A percentile compares a stretch with the other conserved stretches of the same genome.
phyloP scores from a whole-genome alignment of 331 rosid genomes.

The Spiraea crenata region DNA sequence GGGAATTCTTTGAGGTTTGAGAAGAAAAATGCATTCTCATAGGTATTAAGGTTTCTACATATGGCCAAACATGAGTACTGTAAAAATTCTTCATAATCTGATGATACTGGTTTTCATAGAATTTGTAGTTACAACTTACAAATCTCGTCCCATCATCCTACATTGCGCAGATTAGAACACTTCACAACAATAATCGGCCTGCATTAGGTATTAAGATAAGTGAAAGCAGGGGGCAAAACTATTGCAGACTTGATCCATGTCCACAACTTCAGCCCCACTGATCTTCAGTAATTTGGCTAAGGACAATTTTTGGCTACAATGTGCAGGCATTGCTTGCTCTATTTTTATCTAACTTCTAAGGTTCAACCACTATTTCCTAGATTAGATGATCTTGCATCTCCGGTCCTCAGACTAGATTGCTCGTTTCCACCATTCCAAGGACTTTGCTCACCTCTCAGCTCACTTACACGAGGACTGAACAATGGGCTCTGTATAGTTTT shows the following conservation, averaged over 20 bases:
- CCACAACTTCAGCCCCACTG: conserved; percentile 8
- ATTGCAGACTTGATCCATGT: conserved; percentile 12
- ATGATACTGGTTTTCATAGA: conserved; percentile 8
- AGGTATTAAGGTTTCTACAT: not conserved
- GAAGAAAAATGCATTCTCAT: not conserved
- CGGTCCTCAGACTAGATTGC: conserved; percentile 36
- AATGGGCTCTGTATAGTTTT: conserved; percentile 30
- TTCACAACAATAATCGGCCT: conserved; percentile 5
- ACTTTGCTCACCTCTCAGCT: conserved; percentile 34
- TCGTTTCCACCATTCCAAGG: conserved; percentile 40
- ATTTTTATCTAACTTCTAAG: conserved; percentile 6
- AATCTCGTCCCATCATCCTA: conserved; percentile 14
- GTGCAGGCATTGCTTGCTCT: conserved; percentile 11
- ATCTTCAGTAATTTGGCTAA: conserved; percentile 11
- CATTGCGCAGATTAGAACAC: conserved; percentile 10
- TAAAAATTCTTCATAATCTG: conserved; percentile 8
- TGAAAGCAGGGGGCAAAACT: conserved; percentile 6
- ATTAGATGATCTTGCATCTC: conserved; percentile 38
- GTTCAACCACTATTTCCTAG: conserved; percentile 42
- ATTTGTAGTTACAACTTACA: conserved; percentile 11
- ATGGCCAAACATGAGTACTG: not conserved
- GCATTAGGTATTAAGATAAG: not conserved
- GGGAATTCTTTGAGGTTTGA: not conserved
- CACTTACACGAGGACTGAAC: conserved; percentile 41
- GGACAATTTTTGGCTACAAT: not conserved